Evolutionary conservation across 2,329 filamentous ascomycete species (phyloP).

Genomic region (Ophiostoma tasmaniense): DNA sequence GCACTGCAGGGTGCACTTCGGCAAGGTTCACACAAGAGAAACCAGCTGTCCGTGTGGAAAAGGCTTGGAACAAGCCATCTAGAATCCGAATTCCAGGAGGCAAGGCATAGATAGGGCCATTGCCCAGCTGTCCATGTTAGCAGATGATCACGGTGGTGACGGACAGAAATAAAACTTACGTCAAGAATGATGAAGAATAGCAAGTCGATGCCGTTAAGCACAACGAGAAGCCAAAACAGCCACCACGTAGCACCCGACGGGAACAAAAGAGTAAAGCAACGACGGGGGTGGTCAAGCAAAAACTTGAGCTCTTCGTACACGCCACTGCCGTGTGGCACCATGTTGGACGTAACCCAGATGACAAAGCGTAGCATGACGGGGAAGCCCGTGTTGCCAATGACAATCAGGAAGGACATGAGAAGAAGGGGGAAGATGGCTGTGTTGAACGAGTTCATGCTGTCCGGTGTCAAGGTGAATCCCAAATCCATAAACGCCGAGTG

Average conservation of each 20-base stretch:
- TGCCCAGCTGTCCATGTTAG: slow-evolving; percentile 50
- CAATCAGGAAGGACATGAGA: slow-evolving; percentile 74
- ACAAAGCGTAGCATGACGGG: slow-evolving; percentile 89
- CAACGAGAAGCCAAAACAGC: slow-evolving; percentile 77
- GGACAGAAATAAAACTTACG: slow-evolving; percentile 40
- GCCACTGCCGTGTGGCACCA: slow-evolving; percentile 56
- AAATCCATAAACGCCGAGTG: slow-evolving; percentile 89
- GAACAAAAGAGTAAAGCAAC: slow-evolving; percentile 92
- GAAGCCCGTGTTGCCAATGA: slow-evolving; percentile 93
- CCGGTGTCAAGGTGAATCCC: slow-evolving; percentile 84
- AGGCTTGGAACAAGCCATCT: slow-evolving; percentile 83
- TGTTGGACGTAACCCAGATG: slow-evolving; percentile 71
- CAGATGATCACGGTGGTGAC: neutral
- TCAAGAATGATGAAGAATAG: slow-evolving; percentile 91
- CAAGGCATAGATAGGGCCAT: slow-evolving; percentile 56
- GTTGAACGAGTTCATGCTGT: slow-evolving; percentile 90
- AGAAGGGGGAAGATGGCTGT: slow-evolving; percentile 66
- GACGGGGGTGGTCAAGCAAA: slow-evolving; percentile 84
- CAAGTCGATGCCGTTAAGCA: slow-evolving; percentile 76
- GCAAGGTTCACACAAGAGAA: slow-evolving; percentile 75
- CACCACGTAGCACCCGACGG: slow-evolving; percentile 89
- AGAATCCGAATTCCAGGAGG: slow-evolving; percentile 69
- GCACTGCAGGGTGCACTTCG: slow-evolving; percentile 76
- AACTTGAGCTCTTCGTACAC: slow-evolving; percentile 88
- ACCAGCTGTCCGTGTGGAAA: slow-evolving; percentile 81